Evolutionary conservation across 768 basidiomycete genomes (phyloP).

Genomic region (Hygrophorus pudorinus): DNA sequence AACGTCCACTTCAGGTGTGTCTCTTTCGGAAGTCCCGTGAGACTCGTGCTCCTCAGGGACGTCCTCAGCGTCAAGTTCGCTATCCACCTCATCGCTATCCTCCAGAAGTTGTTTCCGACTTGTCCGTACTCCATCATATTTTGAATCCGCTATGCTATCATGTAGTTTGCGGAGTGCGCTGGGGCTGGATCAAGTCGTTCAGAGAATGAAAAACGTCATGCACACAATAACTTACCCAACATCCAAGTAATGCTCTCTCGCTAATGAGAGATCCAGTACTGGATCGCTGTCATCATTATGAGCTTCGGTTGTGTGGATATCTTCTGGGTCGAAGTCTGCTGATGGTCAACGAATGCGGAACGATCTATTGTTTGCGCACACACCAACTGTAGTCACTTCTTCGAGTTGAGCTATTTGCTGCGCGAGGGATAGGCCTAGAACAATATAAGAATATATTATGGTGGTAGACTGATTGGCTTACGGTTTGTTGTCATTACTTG

Average conservation of each 20-base stretch:
- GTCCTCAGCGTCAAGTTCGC: conserved; percentile 18
- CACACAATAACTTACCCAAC: conserved; percentile 51
- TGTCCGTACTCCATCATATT: conserved; percentile 65
- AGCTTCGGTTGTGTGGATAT: conserved; percentile 42
- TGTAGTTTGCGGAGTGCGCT: conserved; percentile 60
- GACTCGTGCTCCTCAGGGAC: conserved; percentile 13
- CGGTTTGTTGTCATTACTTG: no score
- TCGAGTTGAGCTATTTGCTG: conserved; percentile 80
- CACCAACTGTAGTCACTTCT: conserved; percentile 60
- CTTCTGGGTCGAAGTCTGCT: conserved; percentile 71
- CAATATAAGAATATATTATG: neutral
- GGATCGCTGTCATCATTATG: conserved; percentile 31
- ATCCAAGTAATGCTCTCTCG: conserved; percentile 73
- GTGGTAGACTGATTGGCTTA: neutral
- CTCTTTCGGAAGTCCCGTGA: conserved; percentile 5
- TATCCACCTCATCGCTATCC: conserved; percentile 22
- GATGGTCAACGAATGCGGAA: conserved; percentile 1
- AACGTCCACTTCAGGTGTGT: conserved; percentile 5
- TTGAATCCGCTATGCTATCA: conserved; percentile 60
- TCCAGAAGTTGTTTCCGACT: conserved; percentile 49
- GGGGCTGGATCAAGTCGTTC: conserved; percentile 31
- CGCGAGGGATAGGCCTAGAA: conserved; percentile 45
- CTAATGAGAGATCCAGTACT: conserved; percentile 21
- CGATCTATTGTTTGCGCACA: conserved; percentile 11
- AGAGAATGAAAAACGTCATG: neutral